Percentiles rank a stretch among this genome's conserved stretches.
Evolutionary conservation across 305 asterid species (phyloP).

Genomic region (Solanum hybrid): DNA sequence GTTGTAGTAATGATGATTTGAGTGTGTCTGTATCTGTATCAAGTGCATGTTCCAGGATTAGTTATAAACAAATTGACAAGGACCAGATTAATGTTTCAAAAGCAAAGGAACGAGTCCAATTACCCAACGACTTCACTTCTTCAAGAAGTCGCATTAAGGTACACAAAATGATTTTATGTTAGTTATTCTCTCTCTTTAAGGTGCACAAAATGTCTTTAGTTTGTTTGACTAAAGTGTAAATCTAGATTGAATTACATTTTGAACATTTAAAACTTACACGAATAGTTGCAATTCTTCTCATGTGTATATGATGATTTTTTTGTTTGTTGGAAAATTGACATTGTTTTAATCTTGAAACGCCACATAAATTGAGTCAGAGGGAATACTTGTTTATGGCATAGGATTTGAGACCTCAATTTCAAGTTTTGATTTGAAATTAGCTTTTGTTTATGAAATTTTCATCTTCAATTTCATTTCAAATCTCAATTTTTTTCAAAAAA

Average conservation of each 20-base stretch:
- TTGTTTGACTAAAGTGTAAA: not conserved
- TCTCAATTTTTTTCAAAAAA: not conserved
- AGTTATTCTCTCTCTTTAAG: constrained; percentile 22
- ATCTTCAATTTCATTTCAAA: not conserved
- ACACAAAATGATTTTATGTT: not conserved
- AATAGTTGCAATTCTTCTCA: not conserved
- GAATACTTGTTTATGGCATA: not conserved
- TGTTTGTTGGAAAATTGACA: too few relatives aligned
- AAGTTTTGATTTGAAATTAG: not conserved
- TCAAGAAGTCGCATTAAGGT: constrained; percentile 78
- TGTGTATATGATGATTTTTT: too few relatives aligned
- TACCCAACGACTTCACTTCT: constrained; percentile 19
- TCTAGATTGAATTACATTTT: not conserved
- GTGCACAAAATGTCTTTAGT: constrained; percentile 12
- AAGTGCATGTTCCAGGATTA: not conserved
- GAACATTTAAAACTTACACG: too few relatives aligned
- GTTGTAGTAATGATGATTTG: not conserved
- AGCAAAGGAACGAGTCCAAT: constrained; percentile 12
- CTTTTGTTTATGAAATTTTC: not conserved
- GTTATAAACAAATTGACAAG: not conserved
- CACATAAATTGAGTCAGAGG: not conserved
- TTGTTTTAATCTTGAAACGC: not conserved
- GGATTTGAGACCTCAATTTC: not conserved
- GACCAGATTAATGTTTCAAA: not conserved
- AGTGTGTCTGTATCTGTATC: not conserved